phyloP scores from a whole-genome alignment of 192 early-diverging fungal species.

The Coemansia sp. region DNA sequence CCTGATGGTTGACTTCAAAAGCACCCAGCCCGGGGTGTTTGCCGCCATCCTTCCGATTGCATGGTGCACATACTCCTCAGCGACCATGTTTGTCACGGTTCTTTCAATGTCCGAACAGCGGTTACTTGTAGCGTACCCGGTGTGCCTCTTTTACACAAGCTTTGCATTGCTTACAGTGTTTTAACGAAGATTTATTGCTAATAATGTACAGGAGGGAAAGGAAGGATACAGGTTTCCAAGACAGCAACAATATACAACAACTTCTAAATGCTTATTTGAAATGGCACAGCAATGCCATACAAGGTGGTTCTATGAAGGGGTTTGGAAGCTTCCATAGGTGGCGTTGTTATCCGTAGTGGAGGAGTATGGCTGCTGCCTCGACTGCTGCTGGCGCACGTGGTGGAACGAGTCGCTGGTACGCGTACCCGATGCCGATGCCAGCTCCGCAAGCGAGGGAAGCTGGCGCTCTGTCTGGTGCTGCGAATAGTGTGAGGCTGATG shows the following conservation, averaged over 20 bases:
- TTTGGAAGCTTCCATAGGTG: too few relatives aligned
- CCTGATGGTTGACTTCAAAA: conserved; percentile 70
- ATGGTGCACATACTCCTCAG: conserved; percentile 96
- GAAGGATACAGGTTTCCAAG: too few relatives aligned
- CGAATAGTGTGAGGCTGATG: neutral
- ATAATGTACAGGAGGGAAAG: too few relatives aligned
- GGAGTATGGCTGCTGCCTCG: conserved; percentile 11
- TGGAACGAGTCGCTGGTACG: conserved; percentile 30
- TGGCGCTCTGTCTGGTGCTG: conserved; percentile 21
- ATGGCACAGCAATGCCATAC: too few relatives aligned
- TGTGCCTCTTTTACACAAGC: conserved; percentile 87
- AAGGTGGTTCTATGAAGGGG: too few relatives aligned
- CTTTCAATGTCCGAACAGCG: conserved; percentile 90
- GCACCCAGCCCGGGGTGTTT: conserved; percentile 58
- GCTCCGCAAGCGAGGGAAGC: conserved; percentile 50
- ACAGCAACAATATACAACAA: too few relatives aligned
- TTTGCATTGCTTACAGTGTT: conserved; percentile 94
- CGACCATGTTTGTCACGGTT: conserved; percentile 92
- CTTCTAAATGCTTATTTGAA: too few relatives aligned
- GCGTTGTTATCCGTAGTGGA: too few relatives aligned
- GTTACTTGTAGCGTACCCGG: conserved; percentile 92
- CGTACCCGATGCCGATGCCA: conserved; percentile 36
- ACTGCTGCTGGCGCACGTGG: conserved; percentile 27
- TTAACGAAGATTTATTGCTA: conserved; percentile 33
- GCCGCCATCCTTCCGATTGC: conserved; percentile 69